Conservation (phyloP, 495 filamentous ascomycete species). For the Pyrenula aspistea region DNA sequence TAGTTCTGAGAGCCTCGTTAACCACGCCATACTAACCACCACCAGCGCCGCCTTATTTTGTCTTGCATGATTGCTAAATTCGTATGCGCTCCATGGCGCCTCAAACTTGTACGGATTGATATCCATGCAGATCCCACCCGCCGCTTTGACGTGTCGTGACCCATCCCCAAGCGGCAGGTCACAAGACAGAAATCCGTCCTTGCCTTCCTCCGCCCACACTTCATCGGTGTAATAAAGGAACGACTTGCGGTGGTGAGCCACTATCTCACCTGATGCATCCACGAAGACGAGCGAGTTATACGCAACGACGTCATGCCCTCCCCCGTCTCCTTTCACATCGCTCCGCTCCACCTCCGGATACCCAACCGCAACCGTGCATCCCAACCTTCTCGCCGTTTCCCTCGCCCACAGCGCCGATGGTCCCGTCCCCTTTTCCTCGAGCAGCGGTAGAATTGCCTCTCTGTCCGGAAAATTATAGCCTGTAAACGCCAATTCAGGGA, state of each 20-base stretch:
- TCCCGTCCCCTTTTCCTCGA: slow-evolving; percentile 68
- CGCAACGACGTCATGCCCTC: neutral
- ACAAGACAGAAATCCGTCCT: slow-evolving; percentile 31
- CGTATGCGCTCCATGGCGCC: slow-evolving; percentile 65
- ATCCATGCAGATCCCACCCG: slow-evolving; percentile 82
- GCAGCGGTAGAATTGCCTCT: slow-evolving; percentile 52
- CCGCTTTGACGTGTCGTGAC: slow-evolving; percentile 34
- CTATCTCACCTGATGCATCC: slow-evolving; percentile 53
- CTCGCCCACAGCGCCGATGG: slow-evolving; percentile 71
- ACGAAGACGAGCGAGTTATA: slow-evolving; percentile 84
- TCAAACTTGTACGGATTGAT: slow-evolving; percentile 63
- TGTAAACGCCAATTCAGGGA: slow-evolving; percentile 83
- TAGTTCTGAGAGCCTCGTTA: slow-evolving; percentile 41
- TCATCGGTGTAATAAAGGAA: slow-evolving; percentile 90
- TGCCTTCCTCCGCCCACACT: slow-evolving; percentile 76
- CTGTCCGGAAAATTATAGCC: slow-evolving; percentile 34
- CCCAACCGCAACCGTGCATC: slow-evolving; percentile 75
- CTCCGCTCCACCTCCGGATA: slow-evolving; percentile 60
- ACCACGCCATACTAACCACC: slow-evolving; percentile 82
- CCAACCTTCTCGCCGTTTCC: slow-evolving; percentile 53
- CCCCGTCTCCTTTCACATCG: neutral
- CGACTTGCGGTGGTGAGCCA: slow-evolving; percentile 78
- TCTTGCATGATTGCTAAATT: slow-evolving; percentile 75
- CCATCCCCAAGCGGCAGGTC: slow-evolving; percentile 1
- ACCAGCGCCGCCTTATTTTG: slow-evolving; percentile 55